Conservation (phyloP, 2,329 filamentous ascomycete species). For the Trichoderma brevicompactum region DNA sequence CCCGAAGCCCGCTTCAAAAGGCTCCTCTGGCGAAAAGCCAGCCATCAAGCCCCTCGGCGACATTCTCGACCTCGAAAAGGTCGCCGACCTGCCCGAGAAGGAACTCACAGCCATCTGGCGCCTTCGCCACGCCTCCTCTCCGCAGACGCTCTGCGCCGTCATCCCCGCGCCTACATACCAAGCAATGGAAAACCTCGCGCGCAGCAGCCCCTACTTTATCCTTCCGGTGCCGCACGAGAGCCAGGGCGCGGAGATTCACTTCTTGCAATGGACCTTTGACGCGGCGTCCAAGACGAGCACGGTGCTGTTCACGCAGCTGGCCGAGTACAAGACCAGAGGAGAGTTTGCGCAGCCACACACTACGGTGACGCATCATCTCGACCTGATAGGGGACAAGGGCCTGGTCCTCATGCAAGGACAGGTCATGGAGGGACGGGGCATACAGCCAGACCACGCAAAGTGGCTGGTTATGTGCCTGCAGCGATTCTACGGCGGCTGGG, state of each 20-base stretch:
- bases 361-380: conserved; percentile 87
- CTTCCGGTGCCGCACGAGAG: conserved; percentile 75
- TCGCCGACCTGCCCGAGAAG: conserved; percentile 70
- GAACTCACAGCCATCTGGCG: conserved; percentile 92
- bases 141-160: conserved; percentile 79
- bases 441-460: conserved; percentile 79
- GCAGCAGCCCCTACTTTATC: conserved; percentile 82
- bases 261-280: conserved; percentile 95
- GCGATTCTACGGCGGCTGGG: conserved; percentile 81
- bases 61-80: conserved; percentile 79
- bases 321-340: conserved; percentile 87
- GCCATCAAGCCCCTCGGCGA: conserved; percentile 54
- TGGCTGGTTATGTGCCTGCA: conserved; percentile 93
- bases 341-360: conserved; percentile 93
- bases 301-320: conserved; percentile 91
- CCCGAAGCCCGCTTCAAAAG: conserved; percentile 30
- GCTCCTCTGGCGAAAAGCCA: conserved; percentile 35
- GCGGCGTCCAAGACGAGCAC: conserved; percentile 64
- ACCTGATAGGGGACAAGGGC: conserved; percentile 73
- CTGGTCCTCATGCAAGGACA: conserved; percentile 85
- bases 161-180: conserved; percentile 76
- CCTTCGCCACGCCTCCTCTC: conserved; percentile 75
- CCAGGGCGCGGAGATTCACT: conserved; percentile 87
- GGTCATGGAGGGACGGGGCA: conserved; percentile 75
- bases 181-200: conserved; percentile 72